Conservation (phyloP, 257 asterid species). For the Orobanche coerulescens region DNA sequence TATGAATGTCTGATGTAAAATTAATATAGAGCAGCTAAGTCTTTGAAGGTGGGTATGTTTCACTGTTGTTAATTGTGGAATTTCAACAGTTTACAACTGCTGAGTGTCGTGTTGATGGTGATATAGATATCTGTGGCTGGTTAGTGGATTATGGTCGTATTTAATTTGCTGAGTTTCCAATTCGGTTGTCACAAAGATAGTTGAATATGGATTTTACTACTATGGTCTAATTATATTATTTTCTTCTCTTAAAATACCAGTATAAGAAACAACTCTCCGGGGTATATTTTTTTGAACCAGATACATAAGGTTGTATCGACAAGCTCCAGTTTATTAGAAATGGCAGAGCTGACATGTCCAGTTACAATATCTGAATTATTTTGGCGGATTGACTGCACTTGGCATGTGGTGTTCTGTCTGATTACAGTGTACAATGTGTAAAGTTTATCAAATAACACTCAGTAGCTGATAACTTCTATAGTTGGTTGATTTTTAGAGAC, state of each 20-base stretch:
- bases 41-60: not conserved
- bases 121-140: too few species aligned
- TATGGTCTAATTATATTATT: not conserved
- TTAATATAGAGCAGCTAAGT: not conserved
- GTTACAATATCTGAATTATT: not conserved
- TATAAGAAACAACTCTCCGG: not conserved
- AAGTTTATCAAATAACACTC: conserved; percentile 2
- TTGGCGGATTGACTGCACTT: conserved; percentile 1
- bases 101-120: too few species aligned
- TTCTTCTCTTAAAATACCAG: not conserved
- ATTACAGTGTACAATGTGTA: not conserved
- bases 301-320: not conserved
- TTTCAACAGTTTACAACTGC: not conserved
- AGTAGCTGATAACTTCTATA: conserved; percentile 1
- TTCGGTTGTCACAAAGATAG: not conserved
- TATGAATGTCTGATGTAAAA: not conserved
- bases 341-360: not conserved
- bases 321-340: not conserved
- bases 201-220: not conserved
- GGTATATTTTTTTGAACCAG: not conserved
- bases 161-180: not conserved
- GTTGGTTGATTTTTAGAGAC: not conserved
- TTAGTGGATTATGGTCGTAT: too few species aligned
- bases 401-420: conserved; percentile 11
- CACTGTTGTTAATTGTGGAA: not conserved